These are phyloP conservation scores for Rosa lucieae DNA, from an alignment of 306 rosid genomes.

Conservation along the genomic window DNA sequence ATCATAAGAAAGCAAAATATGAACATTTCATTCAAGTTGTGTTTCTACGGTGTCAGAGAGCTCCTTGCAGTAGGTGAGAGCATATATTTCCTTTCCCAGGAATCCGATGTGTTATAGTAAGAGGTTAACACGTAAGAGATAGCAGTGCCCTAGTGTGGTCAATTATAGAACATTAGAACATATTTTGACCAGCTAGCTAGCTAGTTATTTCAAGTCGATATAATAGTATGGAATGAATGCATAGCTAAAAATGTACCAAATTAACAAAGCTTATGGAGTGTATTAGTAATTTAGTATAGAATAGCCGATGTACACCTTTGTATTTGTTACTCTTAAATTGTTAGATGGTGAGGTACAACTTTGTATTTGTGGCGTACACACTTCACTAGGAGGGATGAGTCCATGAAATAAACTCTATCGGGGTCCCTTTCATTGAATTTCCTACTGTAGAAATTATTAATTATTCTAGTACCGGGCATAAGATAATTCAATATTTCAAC, in stretches of 20 bases:
- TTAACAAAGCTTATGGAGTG: not conserved
- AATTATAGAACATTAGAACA: not conserved
- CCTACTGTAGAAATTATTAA: not conserved
- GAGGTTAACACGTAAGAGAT: not conserved
- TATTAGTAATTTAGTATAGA: not conserved
- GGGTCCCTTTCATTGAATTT: not conserved
- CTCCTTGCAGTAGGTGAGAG: not conserved
- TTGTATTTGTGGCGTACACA: not conserved
- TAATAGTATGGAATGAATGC: not conserved
- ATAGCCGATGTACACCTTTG: not conserved
- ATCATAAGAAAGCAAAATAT: not conserved
- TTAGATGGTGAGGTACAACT: not conserved
- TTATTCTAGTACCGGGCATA: too few relatives aligned
- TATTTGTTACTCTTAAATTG: not conserved
- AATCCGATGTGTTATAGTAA: not conserved
- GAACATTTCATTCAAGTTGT: not conserved
- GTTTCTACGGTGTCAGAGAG: not conserved
- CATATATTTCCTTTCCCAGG: not conserved
- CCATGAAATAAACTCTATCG: not conserved
- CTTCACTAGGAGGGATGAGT: not conserved
- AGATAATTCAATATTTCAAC: too few relatives aligned
- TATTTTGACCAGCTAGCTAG: not conserved
- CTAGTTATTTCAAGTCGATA: not conserved
- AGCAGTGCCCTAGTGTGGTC: not conserved
- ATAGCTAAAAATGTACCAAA: not conserved